phyloP scores from a whole-genome alignment of 805 yeast species.

The Sungouiella blattae region DNA sequence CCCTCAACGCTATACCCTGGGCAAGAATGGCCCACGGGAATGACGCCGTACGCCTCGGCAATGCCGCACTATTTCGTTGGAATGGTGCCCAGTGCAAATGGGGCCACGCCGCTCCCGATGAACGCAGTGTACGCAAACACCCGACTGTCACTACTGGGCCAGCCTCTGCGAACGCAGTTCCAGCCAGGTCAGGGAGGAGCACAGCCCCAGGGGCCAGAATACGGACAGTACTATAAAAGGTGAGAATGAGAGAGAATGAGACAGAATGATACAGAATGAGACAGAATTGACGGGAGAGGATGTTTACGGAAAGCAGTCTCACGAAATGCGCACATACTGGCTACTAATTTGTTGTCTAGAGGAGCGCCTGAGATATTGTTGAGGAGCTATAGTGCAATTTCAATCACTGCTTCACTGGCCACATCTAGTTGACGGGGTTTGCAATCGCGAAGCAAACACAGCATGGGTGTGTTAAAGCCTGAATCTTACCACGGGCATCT shows the following conservation, averaged over 20 bases:
- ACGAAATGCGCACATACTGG: too few relatives aligned
- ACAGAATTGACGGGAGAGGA: too few relatives aligned
- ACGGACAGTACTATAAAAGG: slow-evolving; percentile 5
- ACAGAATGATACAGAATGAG: too few relatives aligned
- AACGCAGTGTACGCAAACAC: slow-evolving; percentile 7
- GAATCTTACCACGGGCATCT: too few relatives aligned
- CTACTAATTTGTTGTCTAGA: too few relatives aligned
- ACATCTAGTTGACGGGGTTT: too few relatives aligned
- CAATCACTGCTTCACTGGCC: too few relatives aligned
- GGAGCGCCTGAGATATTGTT: too few relatives aligned
- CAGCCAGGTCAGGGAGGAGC: background rate
- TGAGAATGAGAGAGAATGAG: background rate
- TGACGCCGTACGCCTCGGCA: slow-evolving; percentile 34
- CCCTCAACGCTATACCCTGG: slow-evolving; percentile 73
- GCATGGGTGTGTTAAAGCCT: too few relatives aligned
- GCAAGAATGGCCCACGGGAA: slow-evolving; percentile 42
- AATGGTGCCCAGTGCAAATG: slow-evolving; percentile 26
- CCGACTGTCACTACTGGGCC: slow-evolving; percentile 10
- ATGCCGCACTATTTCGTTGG: slow-evolving; percentile 37
- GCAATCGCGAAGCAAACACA: too few relatives aligned
- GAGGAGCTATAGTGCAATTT: too few relatives aligned
- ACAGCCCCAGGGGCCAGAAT: slow-evolving; percentile 2
- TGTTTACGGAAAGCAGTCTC: too few relatives aligned
- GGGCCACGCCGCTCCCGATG: slow-evolving; percentile 16
- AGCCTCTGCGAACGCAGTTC: slow-evolving; percentile 5